Evolutionary conservation across 768 basidiomycete species (phyloP).

Genomic region (Cystobasidium onofrii): DNA sequence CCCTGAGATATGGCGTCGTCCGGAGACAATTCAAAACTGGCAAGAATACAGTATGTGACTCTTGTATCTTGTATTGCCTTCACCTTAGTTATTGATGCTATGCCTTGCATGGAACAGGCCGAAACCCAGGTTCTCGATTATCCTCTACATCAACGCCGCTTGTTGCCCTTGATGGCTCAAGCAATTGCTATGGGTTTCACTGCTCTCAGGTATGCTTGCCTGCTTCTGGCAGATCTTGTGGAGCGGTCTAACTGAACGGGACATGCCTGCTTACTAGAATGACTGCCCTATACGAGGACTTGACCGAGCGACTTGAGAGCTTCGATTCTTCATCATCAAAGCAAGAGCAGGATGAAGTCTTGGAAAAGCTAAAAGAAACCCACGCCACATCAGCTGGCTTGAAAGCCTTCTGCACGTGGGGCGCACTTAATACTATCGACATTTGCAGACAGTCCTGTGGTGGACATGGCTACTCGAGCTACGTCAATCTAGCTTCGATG

Average conservation of each 20-base stretch:
- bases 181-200: slow-evolving; percentile 44
- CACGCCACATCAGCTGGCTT: slow-evolving; percentile 50
- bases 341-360: slow-evolving; percentile 46
- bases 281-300: slow-evolving; percentile 38
- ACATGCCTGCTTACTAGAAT: slow-evolving; percentile 17
- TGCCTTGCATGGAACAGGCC: slow-evolving; percentile 35
- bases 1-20: slow-evolving; percentile 49
- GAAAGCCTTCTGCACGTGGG: slow-evolving; percentile 49
- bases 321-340: slow-evolving; percentile 39
- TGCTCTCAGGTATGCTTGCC: slow-evolving; percentile 25
- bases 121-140: slow-evolving; percentile 50
- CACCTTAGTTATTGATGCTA: neutral
- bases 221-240: neutral
- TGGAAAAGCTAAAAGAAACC: slow-evolving; percentile 50
- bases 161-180: slow-evolving; percentile 43
- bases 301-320: slow-evolving; percentile 39
- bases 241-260: neutral
- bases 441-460: slow-evolving; percentile 48
- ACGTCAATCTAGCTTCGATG: slow-evolving; percentile 42
- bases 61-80: neutral
- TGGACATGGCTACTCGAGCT: slow-evolving; percentile 49
- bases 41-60: slow-evolving; percentile 43
- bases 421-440: slow-evolving; percentile 49
- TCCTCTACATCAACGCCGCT: slow-evolving; percentile 47
- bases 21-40: slow-evolving; percentile 48